Conservation (phyloP, 768 basidiomycete species). For the Lactarius sp. region DNA sequence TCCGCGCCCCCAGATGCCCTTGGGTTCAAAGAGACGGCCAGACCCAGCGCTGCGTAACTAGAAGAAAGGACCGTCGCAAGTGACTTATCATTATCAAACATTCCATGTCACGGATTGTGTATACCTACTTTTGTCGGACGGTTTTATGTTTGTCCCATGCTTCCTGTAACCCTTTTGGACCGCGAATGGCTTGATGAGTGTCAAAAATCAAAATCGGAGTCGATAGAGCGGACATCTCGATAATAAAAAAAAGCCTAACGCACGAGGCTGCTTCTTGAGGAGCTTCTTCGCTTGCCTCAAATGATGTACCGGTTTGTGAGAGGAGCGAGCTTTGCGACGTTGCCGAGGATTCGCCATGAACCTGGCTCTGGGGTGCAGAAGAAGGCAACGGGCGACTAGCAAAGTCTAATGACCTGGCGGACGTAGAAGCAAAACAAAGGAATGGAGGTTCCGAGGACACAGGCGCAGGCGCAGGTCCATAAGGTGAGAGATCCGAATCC, state of each 20-base stretch:
- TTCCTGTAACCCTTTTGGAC: slow-evolving; percentile 74
- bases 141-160: slow-evolving; percentile 88
- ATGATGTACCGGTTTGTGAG: slow-evolving; percentile 69
- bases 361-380: slow-evolving; percentile 1
- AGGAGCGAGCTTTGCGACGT: slow-evolving; percentile 77
- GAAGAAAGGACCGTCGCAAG: slow-evolving; percentile 19
- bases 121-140: slow-evolving; percentile 82
- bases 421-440: slow-evolving; percentile 7
- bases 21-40: slow-evolving; percentile 64
- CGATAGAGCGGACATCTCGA: slow-evolving; percentile 16
- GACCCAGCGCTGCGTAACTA: slow-evolving; percentile 77
- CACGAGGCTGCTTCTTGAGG: slow-evolving; percentile 74
- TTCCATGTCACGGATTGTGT: slow-evolving; percentile 12
- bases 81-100: slow-evolving; percentile 20
- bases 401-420: slow-evolving; percentile 12
- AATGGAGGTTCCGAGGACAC: slow-evolving; percentile 18
- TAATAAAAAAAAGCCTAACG: slow-evolving; percentile 31
- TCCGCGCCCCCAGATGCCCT: slow-evolving; percentile 66
- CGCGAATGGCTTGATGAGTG: slow-evolving; percentile 58
- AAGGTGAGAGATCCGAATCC: background rate
- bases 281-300: slow-evolving; percentile 70
- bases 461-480: background rate
- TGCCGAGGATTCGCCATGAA: slow-evolving; percentile 93
- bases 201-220: slow-evolving; percentile 17
- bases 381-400: background rate